phyloP scores from a whole-genome alignment of 352 stramenopile species.

The Phytopythium delawarense region DNA sequence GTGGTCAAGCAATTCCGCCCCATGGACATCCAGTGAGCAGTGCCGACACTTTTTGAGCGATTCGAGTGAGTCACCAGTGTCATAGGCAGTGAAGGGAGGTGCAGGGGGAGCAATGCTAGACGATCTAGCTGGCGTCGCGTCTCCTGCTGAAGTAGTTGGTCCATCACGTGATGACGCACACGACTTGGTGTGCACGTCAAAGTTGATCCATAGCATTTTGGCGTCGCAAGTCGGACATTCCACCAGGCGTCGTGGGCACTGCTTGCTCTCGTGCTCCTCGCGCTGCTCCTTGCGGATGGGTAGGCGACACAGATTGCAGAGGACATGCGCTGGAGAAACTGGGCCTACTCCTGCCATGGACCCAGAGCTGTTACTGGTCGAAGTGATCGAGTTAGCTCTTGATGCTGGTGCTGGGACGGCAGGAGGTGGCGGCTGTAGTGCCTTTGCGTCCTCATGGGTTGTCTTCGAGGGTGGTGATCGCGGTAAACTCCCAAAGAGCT shows the following conservation, averaged over 20 bases:
- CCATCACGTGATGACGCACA: slow-evolving; percentile 11
- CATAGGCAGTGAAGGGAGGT: neutral
- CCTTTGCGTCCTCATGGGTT: neutral
- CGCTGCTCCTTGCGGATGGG: slow-evolving; percentile 51
- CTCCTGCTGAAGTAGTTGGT: neutral
- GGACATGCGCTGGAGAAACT: slow-evolving; percentile 16
- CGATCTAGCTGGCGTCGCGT: neutral
- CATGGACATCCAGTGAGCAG: slow-evolving; percentile 40
- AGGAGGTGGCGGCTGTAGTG: neutral
- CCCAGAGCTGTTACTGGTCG: neutral
- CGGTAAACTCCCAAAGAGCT: slow-evolving; percentile 1
- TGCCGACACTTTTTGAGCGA: slow-evolving; percentile 64
- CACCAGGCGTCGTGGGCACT: slow-evolving; percentile 52
- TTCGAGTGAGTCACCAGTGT: neutral
- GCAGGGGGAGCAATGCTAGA: neutral
- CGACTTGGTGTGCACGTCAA: slow-evolving; percentile 33
- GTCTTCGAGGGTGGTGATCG: neutral
- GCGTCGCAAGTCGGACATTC: slow-evolving; percentile 33
- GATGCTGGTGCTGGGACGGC: neutral
- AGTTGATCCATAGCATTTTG: slow-evolving; percentile 38
- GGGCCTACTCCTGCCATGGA: neutral
- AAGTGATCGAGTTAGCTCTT: neutral
- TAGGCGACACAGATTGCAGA: slow-evolving; percentile 46
- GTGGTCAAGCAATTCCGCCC: slow-evolving; percentile 55
- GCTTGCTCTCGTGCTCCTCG: slow-evolving; percentile 54